Conservation (phyloP, 2,329 filamentous ascomycete species). For the Monilinia aucupariae region DNA sequence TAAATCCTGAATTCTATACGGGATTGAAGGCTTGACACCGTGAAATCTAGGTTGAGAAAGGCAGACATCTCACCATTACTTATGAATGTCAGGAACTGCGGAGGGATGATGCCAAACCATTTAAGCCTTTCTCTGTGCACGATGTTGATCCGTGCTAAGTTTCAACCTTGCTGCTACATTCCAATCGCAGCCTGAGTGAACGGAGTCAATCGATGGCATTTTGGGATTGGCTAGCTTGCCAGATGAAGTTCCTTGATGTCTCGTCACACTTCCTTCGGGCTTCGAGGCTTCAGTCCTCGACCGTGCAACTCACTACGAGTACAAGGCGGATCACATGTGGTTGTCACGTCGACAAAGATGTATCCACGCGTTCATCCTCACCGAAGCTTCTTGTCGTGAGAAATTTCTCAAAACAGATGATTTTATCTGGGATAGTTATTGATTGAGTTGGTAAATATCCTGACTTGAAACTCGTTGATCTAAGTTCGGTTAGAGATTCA, state of each 20-base stretch:
- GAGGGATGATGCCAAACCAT: not conserved
- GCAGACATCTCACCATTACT: not conserved
- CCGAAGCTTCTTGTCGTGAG: not conserved
- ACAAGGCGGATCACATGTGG: not conserved
- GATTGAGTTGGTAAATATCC: not conserved
- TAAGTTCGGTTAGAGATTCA: not conserved
- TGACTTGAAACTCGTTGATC: not conserved
- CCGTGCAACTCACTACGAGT: not conserved
- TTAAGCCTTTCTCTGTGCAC: not conserved
- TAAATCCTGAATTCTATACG: not conserved
- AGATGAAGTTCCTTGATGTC: not conserved
- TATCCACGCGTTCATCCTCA: not conserved
- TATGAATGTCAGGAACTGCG: not conserved
- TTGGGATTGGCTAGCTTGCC: not conserved
- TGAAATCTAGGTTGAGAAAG: not conserved
- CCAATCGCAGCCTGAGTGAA: not conserved
- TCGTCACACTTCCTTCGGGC: not conserved
- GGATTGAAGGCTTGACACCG: not conserved
- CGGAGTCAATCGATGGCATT: not conserved
- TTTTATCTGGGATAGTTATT: not conserved
- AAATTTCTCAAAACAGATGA: not conserved
- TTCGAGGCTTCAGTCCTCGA: not conserved
- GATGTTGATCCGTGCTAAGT: constrained; percentile 3
- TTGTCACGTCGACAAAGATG: not conserved
- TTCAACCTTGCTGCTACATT: not conserved